phyloP scores from a whole-genome alignment of 78 protist species.

The Monosiga brevicollis region DNA sequence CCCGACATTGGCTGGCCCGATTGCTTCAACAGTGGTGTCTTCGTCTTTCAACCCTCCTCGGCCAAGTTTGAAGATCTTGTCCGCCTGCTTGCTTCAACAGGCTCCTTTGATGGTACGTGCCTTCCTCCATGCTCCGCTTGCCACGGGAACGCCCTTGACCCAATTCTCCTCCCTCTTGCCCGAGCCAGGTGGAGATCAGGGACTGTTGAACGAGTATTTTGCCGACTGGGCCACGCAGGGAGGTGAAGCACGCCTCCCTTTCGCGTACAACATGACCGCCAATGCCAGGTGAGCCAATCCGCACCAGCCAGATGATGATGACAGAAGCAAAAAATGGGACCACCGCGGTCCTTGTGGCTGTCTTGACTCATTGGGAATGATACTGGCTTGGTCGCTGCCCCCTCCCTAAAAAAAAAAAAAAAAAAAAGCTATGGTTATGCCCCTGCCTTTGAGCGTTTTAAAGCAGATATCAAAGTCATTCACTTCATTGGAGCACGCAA shows the following conservation, averaged over 20 bases:
- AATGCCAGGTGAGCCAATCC: constrained; percentile 8
- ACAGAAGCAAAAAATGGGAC: too few species aligned
- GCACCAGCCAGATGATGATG: too few species aligned
- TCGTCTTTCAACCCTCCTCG: constrained; percentile 20
- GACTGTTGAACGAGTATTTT: constrained; percentile 30
- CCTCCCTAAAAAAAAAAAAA: too few species aligned
- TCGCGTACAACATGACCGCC: constrained; percentile 25
- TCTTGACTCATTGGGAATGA: too few species aligned
- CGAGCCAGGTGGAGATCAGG: constrained; percentile 34
- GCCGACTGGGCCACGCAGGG: constrained; percentile 11
- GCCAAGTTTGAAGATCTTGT: constrained; percentile 5
- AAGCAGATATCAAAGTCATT: neutral
- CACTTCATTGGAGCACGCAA: neutral
- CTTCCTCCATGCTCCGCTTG: neutral
- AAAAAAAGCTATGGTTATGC: neutral
- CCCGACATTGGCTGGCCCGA: constrained; percentile 51
- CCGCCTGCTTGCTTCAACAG: neutral
- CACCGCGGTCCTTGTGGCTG: too few species aligned
- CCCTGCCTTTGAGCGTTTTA: neutral
- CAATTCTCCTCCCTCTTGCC: neutral
- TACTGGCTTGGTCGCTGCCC: too few species aligned
- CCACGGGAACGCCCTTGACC: neutral
- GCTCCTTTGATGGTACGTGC: constrained; percentile 26
- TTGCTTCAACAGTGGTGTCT: constrained; percentile 41
- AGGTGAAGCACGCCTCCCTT: constrained; percentile 10